Conservation (phyloP, 768 basidiomycete species). For the Cystofilobasidium bisporidii region DNA sequence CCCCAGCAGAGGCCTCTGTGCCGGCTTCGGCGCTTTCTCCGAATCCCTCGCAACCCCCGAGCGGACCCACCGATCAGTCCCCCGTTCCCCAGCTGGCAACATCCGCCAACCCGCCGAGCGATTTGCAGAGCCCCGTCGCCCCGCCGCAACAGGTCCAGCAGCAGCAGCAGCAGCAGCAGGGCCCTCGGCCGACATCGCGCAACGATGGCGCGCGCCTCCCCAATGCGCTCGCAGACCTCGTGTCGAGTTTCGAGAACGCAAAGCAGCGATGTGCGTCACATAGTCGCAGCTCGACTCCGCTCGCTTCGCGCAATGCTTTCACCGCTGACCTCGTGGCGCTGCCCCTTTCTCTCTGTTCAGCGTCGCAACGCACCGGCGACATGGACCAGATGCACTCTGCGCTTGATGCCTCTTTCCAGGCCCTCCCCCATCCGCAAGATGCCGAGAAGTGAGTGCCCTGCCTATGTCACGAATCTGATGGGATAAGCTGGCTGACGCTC, state of each 20-base stretch:
- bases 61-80: constrained; percentile 36
- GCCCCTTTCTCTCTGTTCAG: constrained; percentile 38
- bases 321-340: background rate
- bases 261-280: constrained; percentile 77
- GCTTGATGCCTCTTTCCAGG: constrained; percentile 80
- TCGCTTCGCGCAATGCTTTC: background rate
- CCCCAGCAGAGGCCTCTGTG: constrained; percentile 43
- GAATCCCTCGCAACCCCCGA: no score
- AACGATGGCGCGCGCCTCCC: constrained; percentile 48
- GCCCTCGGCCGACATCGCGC: constrained; percentile 28
- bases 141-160: background rate
- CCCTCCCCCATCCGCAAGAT: constrained; percentile 82
- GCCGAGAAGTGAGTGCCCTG: constrained; percentile 68
- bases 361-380: constrained; percentile 74
- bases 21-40: constrained; percentile 41
- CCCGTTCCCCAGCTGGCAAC: constrained; percentile 39
- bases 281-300: background rate
- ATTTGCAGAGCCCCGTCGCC: background rate
- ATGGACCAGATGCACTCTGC: constrained; percentile 84
- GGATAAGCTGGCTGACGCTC: background rate
- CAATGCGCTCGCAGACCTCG: constrained; percentile 79
- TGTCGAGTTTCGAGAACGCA: constrained; percentile 86
- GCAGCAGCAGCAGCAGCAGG: constrained; percentile 28
- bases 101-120: no score
- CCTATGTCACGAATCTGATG: no score